These are phyloP conservation scores for Dioszegia hungarica DNA, from an alignment of 768 basidiomycete species.

Conservation along the genomic window DNA sequence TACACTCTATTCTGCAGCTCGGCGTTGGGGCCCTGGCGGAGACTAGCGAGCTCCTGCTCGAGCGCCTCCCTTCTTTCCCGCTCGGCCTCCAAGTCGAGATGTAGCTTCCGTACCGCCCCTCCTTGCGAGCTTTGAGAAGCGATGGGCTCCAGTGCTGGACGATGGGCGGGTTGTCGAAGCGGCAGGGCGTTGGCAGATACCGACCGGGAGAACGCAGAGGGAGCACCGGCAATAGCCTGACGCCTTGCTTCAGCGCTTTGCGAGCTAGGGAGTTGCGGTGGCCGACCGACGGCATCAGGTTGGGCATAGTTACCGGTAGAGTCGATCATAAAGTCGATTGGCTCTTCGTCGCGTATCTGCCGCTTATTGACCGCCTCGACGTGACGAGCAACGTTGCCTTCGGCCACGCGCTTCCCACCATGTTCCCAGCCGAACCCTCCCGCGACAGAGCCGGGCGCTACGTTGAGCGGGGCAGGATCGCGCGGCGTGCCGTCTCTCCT, in stretches of 20 bases:
- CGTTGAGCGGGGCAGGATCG: slow-evolving; percentile 33
- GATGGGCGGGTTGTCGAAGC: no score
- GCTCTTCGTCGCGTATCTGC: slow-evolving; percentile 23
- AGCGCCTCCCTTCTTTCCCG: slow-evolving; percentile 8
- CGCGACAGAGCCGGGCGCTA: slow-evolving; percentile 19
- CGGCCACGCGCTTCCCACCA: slow-evolving; percentile 29
- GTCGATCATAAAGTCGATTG: slow-evolving; percentile 14
- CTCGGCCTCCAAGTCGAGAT: slow-evolving; percentile 31
- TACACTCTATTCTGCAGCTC: slow-evolving; percentile 28
- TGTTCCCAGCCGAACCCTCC: slow-evolving; percentile 38
- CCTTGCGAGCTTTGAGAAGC: slow-evolving; percentile 29
- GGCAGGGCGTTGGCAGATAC: no score
- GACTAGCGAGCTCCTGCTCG: slow-evolving; percentile 8
- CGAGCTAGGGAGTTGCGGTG: no score
- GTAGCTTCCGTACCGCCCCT: slow-evolving; percentile 16
- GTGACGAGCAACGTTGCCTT: slow-evolving; percentile 29
- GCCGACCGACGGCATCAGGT: no score
- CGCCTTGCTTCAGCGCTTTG: slow-evolving; percentile 7
- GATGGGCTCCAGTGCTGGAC: no score
- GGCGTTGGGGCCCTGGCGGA: slow-evolving; percentile 6
- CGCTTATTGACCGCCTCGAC: slow-evolving; percentile 17
- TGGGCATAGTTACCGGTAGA: slow-evolving; percentile 8
- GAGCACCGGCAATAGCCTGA: slow-evolving; percentile 5
- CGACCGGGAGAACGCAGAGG: slow-evolving; percentile 20
- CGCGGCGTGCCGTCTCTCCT: slow-evolving; percentile 5